These are phyloP conservation scores for Sanguinoderma infundibulare DNA, from an alignment of 1,284 basidiomycete species.

Conservation along the genomic window DNA sequence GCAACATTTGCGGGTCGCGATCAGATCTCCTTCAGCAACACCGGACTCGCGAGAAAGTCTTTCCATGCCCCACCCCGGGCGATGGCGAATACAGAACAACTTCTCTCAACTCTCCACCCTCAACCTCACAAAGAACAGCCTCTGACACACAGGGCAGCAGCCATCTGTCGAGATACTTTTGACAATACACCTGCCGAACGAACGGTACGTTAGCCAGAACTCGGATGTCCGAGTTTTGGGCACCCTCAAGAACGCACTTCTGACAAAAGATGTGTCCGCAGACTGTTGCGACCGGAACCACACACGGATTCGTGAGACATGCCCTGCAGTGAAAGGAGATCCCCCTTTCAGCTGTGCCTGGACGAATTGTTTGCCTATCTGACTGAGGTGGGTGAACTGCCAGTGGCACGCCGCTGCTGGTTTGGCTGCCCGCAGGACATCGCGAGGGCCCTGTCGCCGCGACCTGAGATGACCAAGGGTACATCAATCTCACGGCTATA, in stretches of 20 bases:
- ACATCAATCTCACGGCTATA: too few relatives aligned
- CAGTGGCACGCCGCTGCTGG: not conserved
- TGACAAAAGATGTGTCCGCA: slow-evolving; percentile 11
- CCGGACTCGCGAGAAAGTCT: too few relatives aligned
- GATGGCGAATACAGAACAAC: too few relatives aligned
- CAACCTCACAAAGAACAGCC: not conserved
- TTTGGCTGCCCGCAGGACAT: too few relatives aligned
- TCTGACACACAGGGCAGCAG: slow-evolving; percentile 1
- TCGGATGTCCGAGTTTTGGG: not conserved
- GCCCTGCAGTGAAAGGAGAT: slow-evolving; percentile 16
- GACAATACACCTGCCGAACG: not conserved
- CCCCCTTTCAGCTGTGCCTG: not conserved
- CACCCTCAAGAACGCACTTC: not conserved
- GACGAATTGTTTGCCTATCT: too few relatives aligned
- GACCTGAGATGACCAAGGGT: too few relatives aligned
- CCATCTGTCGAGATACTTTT: not conserved
- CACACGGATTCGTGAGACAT: slow-evolving; percentile 12
- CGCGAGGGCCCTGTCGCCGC: too few relatives aligned
- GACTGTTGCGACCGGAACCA: slow-evolving; percentile 14
- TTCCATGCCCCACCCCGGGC: too few relatives aligned
- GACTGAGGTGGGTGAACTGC: not conserved
- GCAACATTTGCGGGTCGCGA: too few relatives aligned
- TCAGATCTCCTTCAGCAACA: too few relatives aligned
- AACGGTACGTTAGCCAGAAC: not conserved
- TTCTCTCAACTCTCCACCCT: too few relatives aligned